Conservation (phyloP, 1,284 basidiomycete genomes). For the Rhodotorula sp. region DNA sequence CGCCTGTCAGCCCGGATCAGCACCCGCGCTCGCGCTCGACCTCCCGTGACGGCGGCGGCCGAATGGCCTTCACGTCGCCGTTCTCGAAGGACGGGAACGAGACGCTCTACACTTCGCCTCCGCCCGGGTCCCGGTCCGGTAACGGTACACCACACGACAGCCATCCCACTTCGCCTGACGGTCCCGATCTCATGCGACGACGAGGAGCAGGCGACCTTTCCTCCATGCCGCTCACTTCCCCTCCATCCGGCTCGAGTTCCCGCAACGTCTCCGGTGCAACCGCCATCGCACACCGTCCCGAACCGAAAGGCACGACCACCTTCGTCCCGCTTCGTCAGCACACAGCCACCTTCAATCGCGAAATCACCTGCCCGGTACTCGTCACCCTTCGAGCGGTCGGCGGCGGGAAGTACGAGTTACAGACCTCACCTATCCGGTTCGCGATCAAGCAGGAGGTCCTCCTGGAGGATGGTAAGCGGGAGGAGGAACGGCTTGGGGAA, state of each 20-base stretch:
- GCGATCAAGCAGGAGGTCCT: constrained; percentile 37
- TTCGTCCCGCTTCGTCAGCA: constrained; percentile 33
- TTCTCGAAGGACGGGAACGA: constrained; percentile 9
- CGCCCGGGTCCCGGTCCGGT: not conserved
- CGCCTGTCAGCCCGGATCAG: not conserved
- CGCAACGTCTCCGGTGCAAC: not conserved
- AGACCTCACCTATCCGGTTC: constrained; percentile 36
- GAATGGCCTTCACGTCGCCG: constrained; percentile 26
- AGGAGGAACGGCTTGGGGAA: constrained; percentile 40
- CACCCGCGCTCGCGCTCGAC: too few species aligned
- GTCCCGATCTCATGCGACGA: not conserved
- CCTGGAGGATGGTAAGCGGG: constrained; percentile 29
- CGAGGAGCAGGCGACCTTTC: constrained; percentile 15
- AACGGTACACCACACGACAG: not conserved
- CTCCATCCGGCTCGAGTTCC: not conserved
- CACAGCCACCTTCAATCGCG: constrained; percentile 37
- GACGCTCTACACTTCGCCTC: constrained; percentile 7
- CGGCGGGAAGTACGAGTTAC: constrained; percentile 25
- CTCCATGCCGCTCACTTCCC: not conserved
- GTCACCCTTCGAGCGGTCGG: constrained; percentile 31
- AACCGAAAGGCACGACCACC: constrained; percentile 38
- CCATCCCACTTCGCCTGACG: not conserved
- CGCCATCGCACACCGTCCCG: constrained; percentile 18
- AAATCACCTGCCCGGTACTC: constrained; percentile 41
- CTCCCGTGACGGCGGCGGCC: not conserved